Evolutionary conservation across 495 filamentous ascomycete genomes (phyloP).

Genomic region (Aspergillus olivimuriae): DNA sequence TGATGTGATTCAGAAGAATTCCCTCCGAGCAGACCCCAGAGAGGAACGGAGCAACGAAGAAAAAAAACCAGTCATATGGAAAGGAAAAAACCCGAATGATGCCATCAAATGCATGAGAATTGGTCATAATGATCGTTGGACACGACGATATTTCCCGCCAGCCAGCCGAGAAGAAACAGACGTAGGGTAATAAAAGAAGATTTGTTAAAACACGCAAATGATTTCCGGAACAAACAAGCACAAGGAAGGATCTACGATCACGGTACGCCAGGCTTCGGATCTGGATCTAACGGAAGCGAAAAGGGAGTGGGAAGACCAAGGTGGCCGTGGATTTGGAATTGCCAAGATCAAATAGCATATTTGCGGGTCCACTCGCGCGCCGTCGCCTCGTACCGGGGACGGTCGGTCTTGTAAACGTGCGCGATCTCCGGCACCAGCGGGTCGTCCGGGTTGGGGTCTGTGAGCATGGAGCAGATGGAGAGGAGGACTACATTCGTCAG

Average conservation of each 20-base stretch:
- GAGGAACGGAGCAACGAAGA: background rate
- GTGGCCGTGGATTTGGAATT: conserved; percentile 21
- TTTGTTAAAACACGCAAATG: conserved; percentile 19
- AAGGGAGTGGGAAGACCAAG: conserved; percentile 24
- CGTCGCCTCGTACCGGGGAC: conserved; percentile 88
- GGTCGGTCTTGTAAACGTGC: conserved; percentile 99
- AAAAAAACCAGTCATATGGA: conserved; percentile 6
- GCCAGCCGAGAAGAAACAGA: conserved; percentile 20
- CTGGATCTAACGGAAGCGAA: conserved; percentile 35
- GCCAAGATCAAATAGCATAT: conserved; percentile 69
- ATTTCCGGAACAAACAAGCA: conserved; percentile 19
- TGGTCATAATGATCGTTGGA: conserved; percentile 43
- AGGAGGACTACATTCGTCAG: conserved; percentile 64
- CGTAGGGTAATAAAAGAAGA: conserved; percentile 16
- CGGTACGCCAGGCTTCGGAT: conserved; percentile 42
- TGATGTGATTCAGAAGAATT: too few species aligned
- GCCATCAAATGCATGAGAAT: conserved; percentile 38
- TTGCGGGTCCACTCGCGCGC: conserved; percentile 98
- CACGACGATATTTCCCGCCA: conserved; percentile 34
- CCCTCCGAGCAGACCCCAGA: conserved; percentile 8
- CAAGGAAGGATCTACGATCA: conserved; percentile 38
- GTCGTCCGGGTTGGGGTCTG: conserved; percentile 98
- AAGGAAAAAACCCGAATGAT: conserved; percentile 21
- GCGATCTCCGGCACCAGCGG: conserved; percentile 97
- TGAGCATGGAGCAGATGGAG: conserved; percentile 99